Conservation (phyloP, 2,329 filamentous ascomycete genomes). For the Paraconiothyrium sp. region DNA sequence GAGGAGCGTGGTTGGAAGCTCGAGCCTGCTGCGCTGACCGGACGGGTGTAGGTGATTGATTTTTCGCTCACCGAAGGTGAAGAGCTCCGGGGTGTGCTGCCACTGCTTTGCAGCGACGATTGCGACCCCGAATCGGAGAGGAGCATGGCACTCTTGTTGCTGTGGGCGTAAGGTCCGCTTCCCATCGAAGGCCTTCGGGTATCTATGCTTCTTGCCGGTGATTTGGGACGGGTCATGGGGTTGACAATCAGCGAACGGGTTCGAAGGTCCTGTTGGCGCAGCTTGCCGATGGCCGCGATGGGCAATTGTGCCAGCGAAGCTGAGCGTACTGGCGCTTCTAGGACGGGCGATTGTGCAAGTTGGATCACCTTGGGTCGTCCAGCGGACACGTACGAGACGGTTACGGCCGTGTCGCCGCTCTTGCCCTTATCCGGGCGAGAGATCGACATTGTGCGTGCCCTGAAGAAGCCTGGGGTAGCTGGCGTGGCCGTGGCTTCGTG, state of each 20-base stretch:
- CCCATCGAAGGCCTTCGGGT: conserved; percentile 30
- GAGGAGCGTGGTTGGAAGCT: conserved; percentile 34
- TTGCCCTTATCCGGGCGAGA: conserved; percentile 44
- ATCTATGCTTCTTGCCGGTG: conserved; percentile 33
- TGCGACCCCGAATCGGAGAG: conserved; percentile 34
- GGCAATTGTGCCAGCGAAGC: conserved; percentile 47
- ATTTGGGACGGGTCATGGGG: conserved; percentile 33
- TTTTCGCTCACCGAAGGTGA: conserved; percentile 33
- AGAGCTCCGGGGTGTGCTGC: conserved; percentile 36
- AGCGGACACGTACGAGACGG: conserved; percentile 49
- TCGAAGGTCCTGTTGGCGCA: conserved; percentile 36
- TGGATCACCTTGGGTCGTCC: conserved; percentile 52
- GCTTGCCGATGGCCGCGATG: conserved; percentile 38
- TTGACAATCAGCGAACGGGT: conserved; percentile 38
- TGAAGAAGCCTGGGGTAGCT: conserved; percentile 33
- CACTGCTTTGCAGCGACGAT: conserved; percentile 32
- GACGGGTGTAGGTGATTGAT: conserved; percentile 26
- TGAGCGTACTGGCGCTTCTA: conserved; percentile 37
- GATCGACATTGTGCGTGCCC: conserved; percentile 45
- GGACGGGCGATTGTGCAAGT: conserved; percentile 36
- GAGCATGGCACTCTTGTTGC: conserved; percentile 32
- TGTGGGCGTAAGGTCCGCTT: conserved; percentile 23
- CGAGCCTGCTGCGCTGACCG: conserved; percentile 30
- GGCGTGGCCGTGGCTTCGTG: conserved; percentile 42
- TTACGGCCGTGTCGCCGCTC: conserved; percentile 49